Evolutionary conservation across 2,329 filamentous ascomycete species (phyloP).

Genomic region (Neobulgaria alba): DNA sequence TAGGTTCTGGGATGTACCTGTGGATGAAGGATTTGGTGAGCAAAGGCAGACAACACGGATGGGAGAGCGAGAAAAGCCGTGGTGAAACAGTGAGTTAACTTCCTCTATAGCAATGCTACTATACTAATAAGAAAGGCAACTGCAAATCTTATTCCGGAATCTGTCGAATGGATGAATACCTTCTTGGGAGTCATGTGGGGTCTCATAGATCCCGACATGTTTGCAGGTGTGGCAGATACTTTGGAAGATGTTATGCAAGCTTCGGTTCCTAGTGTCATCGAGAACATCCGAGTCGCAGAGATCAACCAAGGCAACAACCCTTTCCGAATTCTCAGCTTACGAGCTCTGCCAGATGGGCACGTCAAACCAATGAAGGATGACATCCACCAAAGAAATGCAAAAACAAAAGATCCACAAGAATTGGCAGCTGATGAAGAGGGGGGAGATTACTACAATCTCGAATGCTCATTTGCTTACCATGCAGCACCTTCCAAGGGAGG

Average conservation of each 20-base stretch:
- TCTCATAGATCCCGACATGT: slow-evolving; percentile 91
- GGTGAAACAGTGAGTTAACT: slow-evolving; percentile 65
- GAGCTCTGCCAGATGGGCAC: slow-evolving; percentile 74
- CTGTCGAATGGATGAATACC: slow-evolving; percentile 94
- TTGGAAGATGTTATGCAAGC: slow-evolving; percentile 96
- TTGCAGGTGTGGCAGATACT: slow-evolving; percentile 80
- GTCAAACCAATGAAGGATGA: slow-evolving; percentile 75
- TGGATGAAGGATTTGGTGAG: slow-evolving; percentile 85
- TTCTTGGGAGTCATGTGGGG: slow-evolving; percentile 80
- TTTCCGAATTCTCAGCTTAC: slow-evolving; percentile 76
- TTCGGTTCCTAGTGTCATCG: slow-evolving; percentile 81
- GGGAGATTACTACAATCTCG: slow-evolving; percentile 87
- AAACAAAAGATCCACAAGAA: slow-evolving; percentile 78
- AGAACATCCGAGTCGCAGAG: slow-evolving; percentile 90
- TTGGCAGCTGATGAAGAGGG: slow-evolving; percentile 83
- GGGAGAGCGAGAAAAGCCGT: slow-evolving; percentile 77
- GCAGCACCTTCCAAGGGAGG: slow-evolving; percentile 60
- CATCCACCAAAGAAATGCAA: slow-evolving; percentile 69
- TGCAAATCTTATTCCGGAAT: slow-evolving; percentile 84
- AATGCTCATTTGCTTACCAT: slow-evolving; percentile 86
- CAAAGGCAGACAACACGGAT: slow-evolving; percentile 76
- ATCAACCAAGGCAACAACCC: slow-evolving; percentile 92
- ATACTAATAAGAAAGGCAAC: slow-evolving; percentile 47
- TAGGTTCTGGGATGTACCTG: slow-evolving; percentile 72
- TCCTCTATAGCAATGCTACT: too few species aligned